Evolutionary conservation across 345 rosid genomes (phyloP), one percentile per base, ranked within the genome.

Genomic region (Xanthoceras sorbifolium): DNA sequence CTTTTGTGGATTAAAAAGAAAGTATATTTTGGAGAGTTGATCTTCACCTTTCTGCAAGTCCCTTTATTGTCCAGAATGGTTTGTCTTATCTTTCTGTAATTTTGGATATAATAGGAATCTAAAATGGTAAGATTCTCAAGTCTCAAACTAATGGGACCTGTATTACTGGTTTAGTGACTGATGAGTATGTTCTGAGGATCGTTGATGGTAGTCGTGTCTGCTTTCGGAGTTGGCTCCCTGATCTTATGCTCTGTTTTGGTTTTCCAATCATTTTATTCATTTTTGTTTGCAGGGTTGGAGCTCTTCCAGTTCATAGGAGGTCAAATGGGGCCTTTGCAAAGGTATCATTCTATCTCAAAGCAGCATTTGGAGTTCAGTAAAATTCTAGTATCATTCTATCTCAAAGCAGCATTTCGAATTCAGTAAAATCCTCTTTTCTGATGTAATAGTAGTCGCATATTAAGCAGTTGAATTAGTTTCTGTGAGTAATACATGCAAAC

Each of bases 281-380:
- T 77, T 77, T 14, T 81, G 61, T 36, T 44, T 88, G 88, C 89
- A 90, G 93, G 89, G 83, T 79, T 46, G 85, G 86, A 52, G 79
- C 80, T 61, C 81, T 81, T 32, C 78, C 78, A 42, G 82, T 32
- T 60, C 93, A 86, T 81, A 79, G 85, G 71, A 78, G 86, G 71
- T 76, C 64, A 22, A 82, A 81, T 78, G 81, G 88, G 73, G 77
- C 72, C 44, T 86, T 77, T 76, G 76, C 83, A 9, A 91, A 94
- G 97, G 98, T 94, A 83, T n/a, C 64, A 25, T 62, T 76, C 34
- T 42, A 28, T 72, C 46, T 52, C 12, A 67, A 20, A 0, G 31
- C 12, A 23, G 3, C 20, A 18, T 52, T 55, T 44, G 74, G 20
- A 18, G 14, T 59, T 0, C n/a, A n/a, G n/a, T n/a, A n/a, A n/a